Conservation (phyloP, 2,329 filamentous ascomycete genomes). For the Aspergillus proliferans region DNA sequence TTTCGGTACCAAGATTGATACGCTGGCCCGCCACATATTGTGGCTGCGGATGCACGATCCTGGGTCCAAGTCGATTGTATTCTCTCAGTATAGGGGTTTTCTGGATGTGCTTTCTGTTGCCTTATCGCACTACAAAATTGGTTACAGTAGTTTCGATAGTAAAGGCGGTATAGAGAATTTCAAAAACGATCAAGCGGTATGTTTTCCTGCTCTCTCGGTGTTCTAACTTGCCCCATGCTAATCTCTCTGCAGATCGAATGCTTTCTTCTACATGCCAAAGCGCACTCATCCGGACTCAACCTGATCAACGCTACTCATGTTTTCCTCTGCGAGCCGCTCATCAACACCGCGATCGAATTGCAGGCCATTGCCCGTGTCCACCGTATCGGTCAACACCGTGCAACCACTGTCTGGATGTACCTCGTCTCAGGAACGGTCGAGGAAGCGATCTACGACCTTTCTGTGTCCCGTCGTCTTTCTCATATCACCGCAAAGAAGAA, state of each 20-base stretch:
- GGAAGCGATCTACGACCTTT: constrained; percentile 83
- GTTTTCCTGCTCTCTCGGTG: constrained; percentile 5
- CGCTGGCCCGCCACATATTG: constrained; percentile 68
- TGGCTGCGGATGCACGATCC: constrained; percentile 81
- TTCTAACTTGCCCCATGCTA: constrained; percentile 5
- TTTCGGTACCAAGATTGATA: constrained; percentile 89
- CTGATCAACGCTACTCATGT: constrained; percentile 90
- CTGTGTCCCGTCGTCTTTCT: constrained; percentile 68
- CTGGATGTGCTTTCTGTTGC: constrained; percentile 66
- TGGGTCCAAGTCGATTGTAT: constrained; percentile 86
- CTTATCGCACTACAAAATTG: constrained; percentile 65
- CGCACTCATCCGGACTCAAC: constrained; percentile 82
- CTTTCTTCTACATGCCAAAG: constrained; percentile 82
- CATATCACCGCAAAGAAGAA: constrained; percentile 57
- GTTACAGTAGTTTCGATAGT: constrained; percentile 63
- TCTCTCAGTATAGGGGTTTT: constrained; percentile 84
- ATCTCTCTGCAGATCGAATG: constrained; percentile 56
- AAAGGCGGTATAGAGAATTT: constrained; percentile 67
- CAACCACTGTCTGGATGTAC: constrained; percentile 94
- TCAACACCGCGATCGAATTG: constrained; percentile 88
- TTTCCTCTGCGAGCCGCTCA: constrained; percentile 85
- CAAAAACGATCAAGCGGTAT: constrained; percentile 59
- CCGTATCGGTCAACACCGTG: constrained; percentile 79
- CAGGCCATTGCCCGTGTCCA: constrained; percentile 94
- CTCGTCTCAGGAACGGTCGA: constrained; percentile 87